Percentiles rank a stretch among this genome's conserved stretches.
These are phyloP conservation scores for Ceratocystis eucalypticola DNA, from an alignment of 2,329 filamentous ascomycete genomes.

Conservation along the genomic window DNA sequence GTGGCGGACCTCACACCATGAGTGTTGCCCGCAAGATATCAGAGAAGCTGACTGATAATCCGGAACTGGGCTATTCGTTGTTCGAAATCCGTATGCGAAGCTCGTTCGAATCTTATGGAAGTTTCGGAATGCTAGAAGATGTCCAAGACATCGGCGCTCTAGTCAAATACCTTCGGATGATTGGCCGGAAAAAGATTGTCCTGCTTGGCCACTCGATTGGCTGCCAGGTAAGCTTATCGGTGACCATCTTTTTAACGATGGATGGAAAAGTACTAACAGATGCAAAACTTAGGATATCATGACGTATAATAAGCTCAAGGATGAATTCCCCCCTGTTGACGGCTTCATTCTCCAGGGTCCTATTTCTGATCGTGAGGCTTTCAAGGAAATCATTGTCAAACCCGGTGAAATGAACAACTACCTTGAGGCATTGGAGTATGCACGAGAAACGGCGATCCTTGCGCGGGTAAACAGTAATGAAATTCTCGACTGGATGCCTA, in stretches of 20 bases:
- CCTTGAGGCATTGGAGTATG: constrained; percentile 34
- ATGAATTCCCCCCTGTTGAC: constrained; percentile 43
- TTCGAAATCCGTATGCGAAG: constrained; percentile 44
- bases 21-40: constrained; percentile 41
- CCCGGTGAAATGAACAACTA: constrained; percentile 27
- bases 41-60: constrained; percentile 28
- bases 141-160: constrained; percentile 40
- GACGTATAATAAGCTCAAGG: constrained; percentile 36
- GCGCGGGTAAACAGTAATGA: constrained; percentile 31
- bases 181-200: constrained; percentile 39
- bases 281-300: constrained; percentile 38
- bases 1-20: constrained; percentile 54
- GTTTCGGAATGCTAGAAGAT: constrained; percentile 37
- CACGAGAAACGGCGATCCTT: constrained; percentile 37
- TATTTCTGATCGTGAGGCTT: constrained; percentile 60
- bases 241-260: neutral
- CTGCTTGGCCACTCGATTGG: constrained; percentile 47
- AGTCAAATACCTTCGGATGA: constrained; percentile 38
- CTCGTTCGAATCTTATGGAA: constrained; percentile 41
- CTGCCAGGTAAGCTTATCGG: constrained; percentile 33
- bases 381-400: constrained; percentile 32
- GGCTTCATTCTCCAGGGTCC: constrained; percentile 70
- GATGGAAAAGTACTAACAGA: neutral
- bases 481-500: constrained; percentile 41
- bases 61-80: constrained; percentile 35